phyloP scores from a whole-genome alignment of 305 asterid species.

The Fraxinus paxiana region DNA sequence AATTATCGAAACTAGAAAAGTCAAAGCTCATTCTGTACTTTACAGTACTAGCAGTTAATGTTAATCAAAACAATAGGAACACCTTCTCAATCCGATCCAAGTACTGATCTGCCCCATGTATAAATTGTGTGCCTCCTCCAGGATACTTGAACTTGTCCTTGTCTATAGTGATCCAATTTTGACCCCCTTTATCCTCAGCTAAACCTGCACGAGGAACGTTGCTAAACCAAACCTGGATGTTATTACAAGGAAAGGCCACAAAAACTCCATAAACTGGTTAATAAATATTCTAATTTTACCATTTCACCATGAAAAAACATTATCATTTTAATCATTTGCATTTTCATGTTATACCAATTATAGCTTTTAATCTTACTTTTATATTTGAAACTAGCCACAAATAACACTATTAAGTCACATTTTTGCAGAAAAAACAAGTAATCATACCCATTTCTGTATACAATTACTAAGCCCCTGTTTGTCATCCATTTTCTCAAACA shows the following conservation, averaged over 20 bases:
- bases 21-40: background rate
- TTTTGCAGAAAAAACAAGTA: background rate
- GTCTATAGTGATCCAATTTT: conserved; percentile 69
- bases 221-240: conserved; percentile 79
- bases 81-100: conserved; percentile 86
- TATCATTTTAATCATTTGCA: background rate
- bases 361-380: background rate
- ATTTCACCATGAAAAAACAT: background rate
- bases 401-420: background rate
- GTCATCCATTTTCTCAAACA: no score
- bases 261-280: conserved; percentile 19
- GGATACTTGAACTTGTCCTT: conserved; percentile 88
- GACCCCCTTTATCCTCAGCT: conserved; percentile 92
- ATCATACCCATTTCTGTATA: background rate
- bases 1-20: background rate
- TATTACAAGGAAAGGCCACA: background rate
- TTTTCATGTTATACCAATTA: background rate
- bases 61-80: conserved; percentile 2
- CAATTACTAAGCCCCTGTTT: no score
- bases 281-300: background rate
- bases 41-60: background rate
- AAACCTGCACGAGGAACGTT: conserved; percentile 91
- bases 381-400: background rate
- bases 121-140: conserved; percentile 95
- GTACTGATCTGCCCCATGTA: conserved; percentile 84